Base-by-base conservation (phyloP, 1,284 basidiomycete species). In the Fistulina hepatica region DNA sequence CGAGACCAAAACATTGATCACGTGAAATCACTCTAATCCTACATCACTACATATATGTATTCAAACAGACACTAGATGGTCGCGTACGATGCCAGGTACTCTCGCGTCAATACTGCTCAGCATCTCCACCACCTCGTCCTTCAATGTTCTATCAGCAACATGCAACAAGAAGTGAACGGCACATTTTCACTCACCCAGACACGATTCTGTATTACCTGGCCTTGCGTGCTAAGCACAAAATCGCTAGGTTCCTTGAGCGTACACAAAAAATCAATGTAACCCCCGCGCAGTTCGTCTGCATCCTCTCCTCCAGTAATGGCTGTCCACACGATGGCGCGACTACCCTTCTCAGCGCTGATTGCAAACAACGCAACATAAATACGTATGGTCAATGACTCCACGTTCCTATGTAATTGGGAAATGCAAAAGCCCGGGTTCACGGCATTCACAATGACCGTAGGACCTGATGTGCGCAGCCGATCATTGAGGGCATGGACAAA, bases 301-400 rank as follows among this genome's bases (percentile, higher is more conserved):
- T 52, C 43, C 19, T 45, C 49, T 12, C 42, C 44, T 2, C 51
- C 57, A 6, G 57, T 58, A 12, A 65, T 42, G 0, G 66, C 61
- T 4, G 59, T 64, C 48, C 54, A 66, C 3, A 71, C 49, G 3
- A 71, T 49, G 37, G 61, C 53, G 6, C 69, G 54, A 24, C 58
- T 52, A 7, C 60, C 60, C 9, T 48, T 30, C 28, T 60, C 57
- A 1, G 53, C 51, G 12, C 49, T 43, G 22, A 55, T 52, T 3
- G 53, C 55, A 3, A 62, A 3, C 3, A 46, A 26, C 0, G 31
- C 23, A 33, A 54, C 30, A 37, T 40, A 34, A 6, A 48, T 11
- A 6, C n/a, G 33, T 19, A 27, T 4, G 31, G 23, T 46, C 44
- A 6, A 43, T n/a, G 2, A 47, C n/a, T 30, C 16, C 12, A 42